A percentile compares a stretch with the other conserved stretches of the same genome.
phyloP scores from a whole-genome alignment of 129 eudicot genomes.

The Scalesia atractyloides region DNA sequence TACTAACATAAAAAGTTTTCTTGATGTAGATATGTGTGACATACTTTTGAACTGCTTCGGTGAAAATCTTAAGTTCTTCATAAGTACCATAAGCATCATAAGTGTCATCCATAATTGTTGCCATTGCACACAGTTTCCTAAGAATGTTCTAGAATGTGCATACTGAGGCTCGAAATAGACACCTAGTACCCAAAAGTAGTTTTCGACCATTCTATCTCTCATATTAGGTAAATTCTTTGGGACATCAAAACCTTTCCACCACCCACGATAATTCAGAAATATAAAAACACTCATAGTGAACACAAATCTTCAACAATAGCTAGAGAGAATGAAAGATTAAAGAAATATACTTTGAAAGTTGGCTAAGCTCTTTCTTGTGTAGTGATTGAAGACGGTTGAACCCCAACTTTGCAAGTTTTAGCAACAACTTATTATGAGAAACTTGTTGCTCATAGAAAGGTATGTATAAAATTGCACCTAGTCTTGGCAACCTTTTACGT shows the following conservation, averaged over 20 bases:
- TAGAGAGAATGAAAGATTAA: not conserved
- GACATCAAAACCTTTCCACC: conserved; percentile 13
- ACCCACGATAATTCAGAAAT: not conserved
- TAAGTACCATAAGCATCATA: conserved; percentile 5
- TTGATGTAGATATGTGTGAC: too few species aligned
- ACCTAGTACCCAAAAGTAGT: not conserved
- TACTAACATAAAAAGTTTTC: not conserved
- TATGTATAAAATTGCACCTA: not conserved
- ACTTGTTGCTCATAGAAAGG: conserved; percentile 7
- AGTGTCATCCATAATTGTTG: not conserved
- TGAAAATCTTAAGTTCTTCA: conserved; percentile 8
- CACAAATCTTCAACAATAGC: not conserved
- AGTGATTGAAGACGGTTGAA: not conserved
- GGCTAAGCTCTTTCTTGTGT: conserved; percentile 12
- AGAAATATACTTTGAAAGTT: not conserved
- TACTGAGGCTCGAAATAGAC: conserved; percentile 5
- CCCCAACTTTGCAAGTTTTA: conserved; percentile 12
- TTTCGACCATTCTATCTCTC: not conserved
- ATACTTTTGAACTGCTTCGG: conserved; percentile 1
- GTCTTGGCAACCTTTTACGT: conserved; percentile 1
- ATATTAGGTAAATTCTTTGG: not conserved
- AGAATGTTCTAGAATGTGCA: conserved; percentile 2
- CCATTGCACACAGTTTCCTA: not conserved
- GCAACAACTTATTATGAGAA: conserved; percentile 10
- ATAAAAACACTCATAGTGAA: not conserved